Evolutionary conservation across 2,329 filamentous ascomycete species (phyloP).

Genomic region (Raffaelea albimanens): DNA sequence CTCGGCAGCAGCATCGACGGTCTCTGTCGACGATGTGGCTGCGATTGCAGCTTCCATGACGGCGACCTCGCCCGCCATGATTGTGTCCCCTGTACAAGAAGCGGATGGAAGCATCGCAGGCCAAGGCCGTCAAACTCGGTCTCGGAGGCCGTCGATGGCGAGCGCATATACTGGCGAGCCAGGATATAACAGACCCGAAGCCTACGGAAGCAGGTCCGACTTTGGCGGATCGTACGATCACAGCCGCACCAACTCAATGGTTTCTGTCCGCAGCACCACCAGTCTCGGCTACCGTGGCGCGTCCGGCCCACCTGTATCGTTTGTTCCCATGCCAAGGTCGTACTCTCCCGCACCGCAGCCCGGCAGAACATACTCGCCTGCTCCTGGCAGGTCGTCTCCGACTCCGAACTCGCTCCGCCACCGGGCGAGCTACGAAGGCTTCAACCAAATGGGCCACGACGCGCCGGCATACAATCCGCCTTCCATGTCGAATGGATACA

Average conservation of each 20-base stretch:
- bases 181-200: too few relatives aligned
- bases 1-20: neutral
- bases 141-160: too few relatives aligned
- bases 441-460: conserved; percentile 9
- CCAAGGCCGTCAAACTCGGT: too few relatives aligned
- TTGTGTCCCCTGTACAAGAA: neutral
- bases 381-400: neutral
- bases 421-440: conserved; percentile 24
- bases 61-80: neutral
- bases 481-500: conserved; percentile 7
- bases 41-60: neutral
- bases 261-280: conserved; percentile 16
- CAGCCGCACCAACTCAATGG: conserved; percentile 22
- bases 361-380: neutral
- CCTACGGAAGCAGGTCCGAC: too few relatives aligned
- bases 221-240: neutral
- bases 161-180: too few relatives aligned
- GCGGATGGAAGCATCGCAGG: neutral
- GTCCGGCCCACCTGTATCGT: neutral
- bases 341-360: neutral
- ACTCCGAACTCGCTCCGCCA: conserved; percentile 17
- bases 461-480: neutral
- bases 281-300: neutral
- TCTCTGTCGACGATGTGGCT: neutral
- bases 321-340: too few relatives aligned